Evolutionary conservation across 352 stramenopile genomes (phyloP).

Genomic region (Globisporangium viniferum): DNA sequence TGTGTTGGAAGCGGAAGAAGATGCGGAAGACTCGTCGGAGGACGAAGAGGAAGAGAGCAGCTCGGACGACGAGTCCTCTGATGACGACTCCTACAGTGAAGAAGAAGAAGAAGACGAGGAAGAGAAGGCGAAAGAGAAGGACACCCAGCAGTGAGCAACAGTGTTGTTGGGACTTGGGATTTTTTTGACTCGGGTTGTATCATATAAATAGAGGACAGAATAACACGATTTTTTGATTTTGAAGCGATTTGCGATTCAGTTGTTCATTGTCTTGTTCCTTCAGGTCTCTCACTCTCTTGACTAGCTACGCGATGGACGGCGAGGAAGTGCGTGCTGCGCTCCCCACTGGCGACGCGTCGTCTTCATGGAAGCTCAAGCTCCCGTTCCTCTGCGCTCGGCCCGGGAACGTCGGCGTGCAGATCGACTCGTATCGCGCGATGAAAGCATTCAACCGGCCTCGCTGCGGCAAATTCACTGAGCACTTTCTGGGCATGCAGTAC

Average conservation of each 20-base stretch:
- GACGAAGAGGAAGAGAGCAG: constrained; percentile 16
- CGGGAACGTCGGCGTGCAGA: constrained; percentile 75
- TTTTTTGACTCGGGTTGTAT: constrained; percentile 3
- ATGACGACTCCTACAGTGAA: constrained; percentile 22
- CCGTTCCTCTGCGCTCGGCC: constrained; percentile 52
- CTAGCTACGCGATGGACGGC: constrained; percentile 9
- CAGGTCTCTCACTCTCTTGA: neutral
- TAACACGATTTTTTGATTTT: neutral
- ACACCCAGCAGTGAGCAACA: neutral
- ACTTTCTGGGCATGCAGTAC: constrained; percentile 63
- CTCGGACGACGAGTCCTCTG: constrained; percentile 12
- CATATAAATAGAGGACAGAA: constrained; percentile 17
- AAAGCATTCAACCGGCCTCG: constrained; percentile 55
- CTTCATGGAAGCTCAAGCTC: constrained; percentile 29
- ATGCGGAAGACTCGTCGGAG: neutral
- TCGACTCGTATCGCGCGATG: constrained; percentile 65
- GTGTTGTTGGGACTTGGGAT: neutral
- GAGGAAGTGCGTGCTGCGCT: constrained; percentile 23
- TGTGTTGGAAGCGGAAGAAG: constrained; percentile 29
- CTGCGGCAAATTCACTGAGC: constrained; percentile 57
- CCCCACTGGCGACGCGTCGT: neutral
- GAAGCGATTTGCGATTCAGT: neutral
- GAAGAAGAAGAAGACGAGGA: constrained; percentile 20
- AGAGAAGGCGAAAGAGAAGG: constrained; percentile 21
- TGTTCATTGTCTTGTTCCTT: neutral